Conservation (phyloP, 1,284 basidiomycete genomes). For the Tetrapyrgos nigripes region DNA sequence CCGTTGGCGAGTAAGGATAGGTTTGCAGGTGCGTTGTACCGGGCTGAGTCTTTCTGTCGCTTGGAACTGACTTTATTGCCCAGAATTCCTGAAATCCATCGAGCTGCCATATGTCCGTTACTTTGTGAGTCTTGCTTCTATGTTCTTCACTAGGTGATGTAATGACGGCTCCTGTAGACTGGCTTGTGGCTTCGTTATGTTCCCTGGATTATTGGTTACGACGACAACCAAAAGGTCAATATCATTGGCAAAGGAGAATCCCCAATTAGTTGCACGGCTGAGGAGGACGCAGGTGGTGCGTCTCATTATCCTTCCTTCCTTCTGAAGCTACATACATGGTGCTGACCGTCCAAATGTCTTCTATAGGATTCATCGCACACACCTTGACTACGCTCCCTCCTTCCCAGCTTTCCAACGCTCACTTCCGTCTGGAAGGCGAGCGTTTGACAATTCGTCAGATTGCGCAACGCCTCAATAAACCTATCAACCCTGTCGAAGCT, state of each 20-base stretch:
- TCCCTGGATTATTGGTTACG: conserved; percentile 2
- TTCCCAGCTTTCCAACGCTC: conserved; percentile 21
- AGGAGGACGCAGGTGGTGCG: conserved; percentile 15
- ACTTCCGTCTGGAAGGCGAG: conserved; percentile 35
- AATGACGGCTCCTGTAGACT: background rate
- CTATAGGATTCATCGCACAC: conserved; percentile 32
- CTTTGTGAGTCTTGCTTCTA: background rate
- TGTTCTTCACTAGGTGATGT: background rate
- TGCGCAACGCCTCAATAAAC: conserved; percentile 19
- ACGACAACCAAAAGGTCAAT: conserved; percentile 18
- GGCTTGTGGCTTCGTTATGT: background rate
- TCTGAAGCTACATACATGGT: background rate
- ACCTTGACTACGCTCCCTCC: conserved; percentile 30
- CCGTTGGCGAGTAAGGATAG: conserved; percentile 17
- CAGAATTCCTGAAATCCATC: conserved; percentile 4
- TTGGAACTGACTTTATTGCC: background rate
- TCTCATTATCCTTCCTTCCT: background rate
- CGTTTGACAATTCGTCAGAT: conserved; percentile 24
- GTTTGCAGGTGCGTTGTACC: conserved; percentile 20
- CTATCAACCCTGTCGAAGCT: conserved; percentile 19
- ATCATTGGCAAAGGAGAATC: conserved; percentile 27
- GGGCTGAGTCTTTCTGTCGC: background rate
- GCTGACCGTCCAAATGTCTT: too few species aligned
- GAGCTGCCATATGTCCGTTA: background rate
- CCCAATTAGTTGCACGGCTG: conserved; percentile 22